A percentile compares a stretch with the other conserved stretches of the same genome.
phyloP scores from a whole-genome alignment of 2,329 filamentous ascomycete species.

The Epichloe brachyelytri region DNA sequence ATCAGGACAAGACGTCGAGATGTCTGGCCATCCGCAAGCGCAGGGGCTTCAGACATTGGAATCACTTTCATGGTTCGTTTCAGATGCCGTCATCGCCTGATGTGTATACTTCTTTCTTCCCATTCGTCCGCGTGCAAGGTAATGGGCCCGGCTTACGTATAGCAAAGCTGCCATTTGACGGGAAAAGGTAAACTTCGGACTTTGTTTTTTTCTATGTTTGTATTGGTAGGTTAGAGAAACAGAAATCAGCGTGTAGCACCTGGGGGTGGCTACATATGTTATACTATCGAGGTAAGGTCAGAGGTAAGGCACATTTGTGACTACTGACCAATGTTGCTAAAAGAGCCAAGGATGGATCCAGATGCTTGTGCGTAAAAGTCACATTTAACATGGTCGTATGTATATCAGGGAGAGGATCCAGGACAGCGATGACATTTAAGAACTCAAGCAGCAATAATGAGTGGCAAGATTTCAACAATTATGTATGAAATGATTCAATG shows the following conservation, averaged over 20 bases:
- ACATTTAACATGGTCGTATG: not conserved
- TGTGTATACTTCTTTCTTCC: not conserved
- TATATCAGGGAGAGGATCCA: not conserved
- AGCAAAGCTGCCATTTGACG: conserved; percentile 10
- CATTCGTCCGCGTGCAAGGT: not conserved
- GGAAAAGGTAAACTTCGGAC: conserved; percentile 5
- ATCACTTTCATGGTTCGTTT: not conserved
- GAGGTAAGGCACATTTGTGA: conserved; percentile 36
- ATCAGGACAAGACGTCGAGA: not conserved
- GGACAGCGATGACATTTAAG: not conserved
- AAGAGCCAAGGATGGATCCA: not conserved
- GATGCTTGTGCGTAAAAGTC: not conserved
- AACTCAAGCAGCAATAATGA: not conserved
- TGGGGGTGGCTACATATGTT: conserved; percentile 1
- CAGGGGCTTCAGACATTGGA: not conserved
- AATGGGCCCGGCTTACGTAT: not conserved
- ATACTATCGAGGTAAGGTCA: conserved; percentile 36
- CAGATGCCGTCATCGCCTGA: not conserved
- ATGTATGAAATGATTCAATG: conserved; percentile 5
- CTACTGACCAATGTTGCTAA: conserved; percentile 18
- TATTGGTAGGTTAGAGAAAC: conserved; percentile 7
- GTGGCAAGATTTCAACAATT: not conserved
- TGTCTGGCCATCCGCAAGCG: not conserved
- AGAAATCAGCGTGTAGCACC: conserved; percentile 4
- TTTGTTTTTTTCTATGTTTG: conserved; percentile 1